A percentile compares a stretch with the other conserved stretches of the same genome.
These are phyloP conservation scores for Verticillium klebahnii DNA, from an alignment of 2,329 filamentous ascomycete genomes.

Conservation along the genomic window DNA sequence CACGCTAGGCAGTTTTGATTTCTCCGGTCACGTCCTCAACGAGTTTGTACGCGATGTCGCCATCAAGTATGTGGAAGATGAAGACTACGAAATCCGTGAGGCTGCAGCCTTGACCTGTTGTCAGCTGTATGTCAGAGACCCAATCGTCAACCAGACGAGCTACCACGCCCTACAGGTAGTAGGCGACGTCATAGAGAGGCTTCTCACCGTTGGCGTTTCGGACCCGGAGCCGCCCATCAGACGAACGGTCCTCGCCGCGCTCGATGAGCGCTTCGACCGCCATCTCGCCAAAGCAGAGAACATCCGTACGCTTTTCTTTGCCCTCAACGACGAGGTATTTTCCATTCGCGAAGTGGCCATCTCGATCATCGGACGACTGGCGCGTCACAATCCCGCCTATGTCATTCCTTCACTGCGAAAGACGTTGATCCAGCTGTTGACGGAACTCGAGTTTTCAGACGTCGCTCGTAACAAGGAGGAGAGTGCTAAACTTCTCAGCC, in stretches of 20 bases:
- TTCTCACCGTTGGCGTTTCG: constrained; percentile 90
- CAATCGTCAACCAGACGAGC: constrained; percentile 96
- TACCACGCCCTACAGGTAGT: constrained; percentile 96
- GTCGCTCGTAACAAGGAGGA: constrained; percentile 94
- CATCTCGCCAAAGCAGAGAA: constrained; percentile 98
- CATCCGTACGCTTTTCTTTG: constrained; percentile 90
- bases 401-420: constrained; percentile 95
- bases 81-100: constrained; percentile 88
- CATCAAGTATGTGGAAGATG: constrained; percentile 95
- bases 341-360: constrained; percentile 91
- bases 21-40: constrained; percentile 86
- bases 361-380: constrained; percentile 90
- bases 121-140: constrained; percentile 93
- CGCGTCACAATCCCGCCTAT: constrained; percentile 89
- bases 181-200: constrained; percentile 93
- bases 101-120: constrained; percentile 95
- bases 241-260: constrained; percentile 77
- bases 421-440: constrained; percentile 91
- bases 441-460: constrained; percentile 93
- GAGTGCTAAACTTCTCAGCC: constrained; percentile 85
- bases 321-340: constrained; percentile 92
- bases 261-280: constrained; percentile 91
- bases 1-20: constrained; percentile 97
- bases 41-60: constrained; percentile 98
- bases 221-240: constrained; percentile 88